Conservation (phyloP, 176 grass and related monocot genomes). For the Dendrocalamus sinicus region DNA sequence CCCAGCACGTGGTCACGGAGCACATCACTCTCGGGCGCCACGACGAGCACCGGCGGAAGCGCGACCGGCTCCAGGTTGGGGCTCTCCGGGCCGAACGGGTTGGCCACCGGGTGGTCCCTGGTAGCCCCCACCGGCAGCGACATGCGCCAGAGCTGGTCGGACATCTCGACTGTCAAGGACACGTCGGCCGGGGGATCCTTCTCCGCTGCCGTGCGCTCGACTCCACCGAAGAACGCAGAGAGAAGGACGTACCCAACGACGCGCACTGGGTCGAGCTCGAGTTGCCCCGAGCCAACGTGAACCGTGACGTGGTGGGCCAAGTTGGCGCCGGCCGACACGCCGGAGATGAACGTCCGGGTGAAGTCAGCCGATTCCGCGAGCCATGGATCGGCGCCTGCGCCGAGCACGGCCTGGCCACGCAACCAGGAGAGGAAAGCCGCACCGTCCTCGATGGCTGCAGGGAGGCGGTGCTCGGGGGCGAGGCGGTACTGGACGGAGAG, state of each 20-base stretch:
- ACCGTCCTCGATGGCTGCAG: constrained; percentile 62
- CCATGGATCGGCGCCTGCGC: neutral
- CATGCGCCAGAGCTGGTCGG: constrained; percentile 69
- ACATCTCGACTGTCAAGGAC: constrained; percentile 38
- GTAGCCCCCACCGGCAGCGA: constrained; percentile 59
- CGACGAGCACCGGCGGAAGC: constrained; percentile 55
- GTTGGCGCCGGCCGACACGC: constrained; percentile 52
- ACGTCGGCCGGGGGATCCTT: constrained; percentile 36
- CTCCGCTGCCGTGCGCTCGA: constrained; percentile 44
- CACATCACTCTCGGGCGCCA: constrained; percentile 51
- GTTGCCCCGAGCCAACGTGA: neutral
- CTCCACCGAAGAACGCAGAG: constrained; percentile 62
- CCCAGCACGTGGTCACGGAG: constrained; percentile 43
- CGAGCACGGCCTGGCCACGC: neutral
- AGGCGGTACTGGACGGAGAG: neutral
- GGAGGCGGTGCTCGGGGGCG: constrained; percentile 40
- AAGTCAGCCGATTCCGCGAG: constrained; percentile 38
- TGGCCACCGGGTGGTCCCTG: constrained; percentile 63
- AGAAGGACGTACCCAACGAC: constrained; percentile 57
- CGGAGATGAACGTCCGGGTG: constrained; percentile 27
- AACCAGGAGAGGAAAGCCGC: constrained; percentile 46
- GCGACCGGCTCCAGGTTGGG: constrained; percentile 35
- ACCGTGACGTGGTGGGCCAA: constrained; percentile 48
- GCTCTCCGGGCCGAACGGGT: constrained; percentile 67
- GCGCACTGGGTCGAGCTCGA: neutral